A percentile compares a stretch with the other conserved stretches of the same genome.
Evolutionary conservation across 345 rosid species (phyloP).

Genomic region (Bruguiera gymnorhiza): DNA sequence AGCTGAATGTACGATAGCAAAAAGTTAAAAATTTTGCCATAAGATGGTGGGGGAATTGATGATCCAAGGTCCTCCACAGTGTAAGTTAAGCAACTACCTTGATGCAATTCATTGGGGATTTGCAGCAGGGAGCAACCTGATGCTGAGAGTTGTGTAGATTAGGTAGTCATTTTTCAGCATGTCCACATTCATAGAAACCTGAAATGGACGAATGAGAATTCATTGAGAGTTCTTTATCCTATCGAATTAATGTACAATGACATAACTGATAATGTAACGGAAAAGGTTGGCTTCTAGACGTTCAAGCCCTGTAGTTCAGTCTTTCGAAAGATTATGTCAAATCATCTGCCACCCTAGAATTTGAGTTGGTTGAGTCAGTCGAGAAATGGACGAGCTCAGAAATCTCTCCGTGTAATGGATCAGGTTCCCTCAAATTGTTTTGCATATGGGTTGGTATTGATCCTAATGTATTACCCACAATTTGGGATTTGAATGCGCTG

Average conservation of each 20-base stretch:
- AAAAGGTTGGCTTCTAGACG: conserved; percentile 33
- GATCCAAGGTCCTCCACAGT: conserved; percentile 38
- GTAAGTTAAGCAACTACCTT: conserved; percentile 32
- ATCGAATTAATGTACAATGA: conserved; percentile 57
- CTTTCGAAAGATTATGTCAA: conserved; percentile 7
- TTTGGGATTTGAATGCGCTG: neutral
- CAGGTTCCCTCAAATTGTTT: conserved; percentile 20
- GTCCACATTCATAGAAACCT: conserved; percentile 48
- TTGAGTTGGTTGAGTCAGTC: conserved; percentile 29
- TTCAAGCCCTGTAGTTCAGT: conserved; percentile 27
- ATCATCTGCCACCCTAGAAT: conserved; percentile 12
- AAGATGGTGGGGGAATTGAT: conserved; percentile 37
- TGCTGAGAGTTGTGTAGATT: conserved; percentile 60
- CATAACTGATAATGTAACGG: conserved; percentile 45
- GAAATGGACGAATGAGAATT: conserved; percentile 31
- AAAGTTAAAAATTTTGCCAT: conserved; percentile 43
- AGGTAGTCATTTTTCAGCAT: conserved; percentile 67
- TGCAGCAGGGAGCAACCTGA: conserved; percentile 38
- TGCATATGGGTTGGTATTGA: neutral
- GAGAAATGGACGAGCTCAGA: neutral
- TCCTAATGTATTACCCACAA: neutral
- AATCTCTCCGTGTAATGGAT: conserved; percentile 10
- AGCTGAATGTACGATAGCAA: conserved; percentile 40
- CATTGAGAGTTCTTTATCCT: conserved; percentile 37
- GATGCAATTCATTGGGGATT: conserved; percentile 33